Conservation (phyloP, 768 basidiomycete genomes). For the Leucogyrophana mollusca region DNA sequence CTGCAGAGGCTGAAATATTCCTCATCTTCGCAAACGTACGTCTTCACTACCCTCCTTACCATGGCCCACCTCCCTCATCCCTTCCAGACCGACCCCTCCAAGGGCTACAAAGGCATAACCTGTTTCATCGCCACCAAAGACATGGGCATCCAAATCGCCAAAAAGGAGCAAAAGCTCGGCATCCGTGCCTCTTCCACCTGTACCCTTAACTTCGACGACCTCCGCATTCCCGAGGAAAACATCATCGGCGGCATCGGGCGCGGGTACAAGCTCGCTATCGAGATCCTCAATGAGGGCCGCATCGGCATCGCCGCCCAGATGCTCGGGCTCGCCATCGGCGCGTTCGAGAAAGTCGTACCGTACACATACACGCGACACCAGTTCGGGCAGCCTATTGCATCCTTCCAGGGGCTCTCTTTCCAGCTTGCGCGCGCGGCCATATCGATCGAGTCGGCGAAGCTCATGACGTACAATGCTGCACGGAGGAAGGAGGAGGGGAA, state of each 20-base stretch:
- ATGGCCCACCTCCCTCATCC: too few relatives aligned
- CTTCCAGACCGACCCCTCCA: slow-evolving; percentile 72
- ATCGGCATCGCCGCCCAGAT: slow-evolving; percentile 99
- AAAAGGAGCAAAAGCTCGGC: slow-evolving; percentile 98
- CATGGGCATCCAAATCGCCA: slow-evolving; percentile 93
- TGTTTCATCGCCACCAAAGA: slow-evolving; percentile 96
- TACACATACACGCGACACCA: slow-evolving; percentile 94
- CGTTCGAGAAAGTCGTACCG: slow-evolving; percentile 92
- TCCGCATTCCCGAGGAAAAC: slow-evolving; percentile 83
- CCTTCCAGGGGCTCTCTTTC: slow-evolving; percentile 95
- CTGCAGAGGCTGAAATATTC: slow-evolving; percentile 86
- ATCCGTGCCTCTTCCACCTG: slow-evolving; percentile 97
- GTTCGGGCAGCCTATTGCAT: slow-evolving; percentile 91
- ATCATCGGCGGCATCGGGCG: slow-evolving; percentile 89
- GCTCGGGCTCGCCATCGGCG: slow-evolving; percentile 97
- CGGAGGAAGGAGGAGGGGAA: slow-evolving; percentile 73
- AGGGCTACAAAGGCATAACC: slow-evolving; percentile 99
- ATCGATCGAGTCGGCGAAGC: slow-evolving; percentile 85
- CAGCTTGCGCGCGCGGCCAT: slow-evolving; percentile 90
- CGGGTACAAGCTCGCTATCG: slow-evolving; percentile 97
- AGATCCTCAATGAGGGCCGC: slow-evolving; percentile 95
- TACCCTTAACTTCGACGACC: slow-evolving; percentile 90
- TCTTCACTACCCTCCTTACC: slow-evolving; percentile 5
- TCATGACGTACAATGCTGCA: slow-evolving; percentile 96
- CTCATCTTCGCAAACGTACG: slow-evolving; percentile 93